phyloP scores from a whole-genome alignment of 2,329 filamentous ascomycete species.

The Cylindrodendrum hubeiense region DNA sequence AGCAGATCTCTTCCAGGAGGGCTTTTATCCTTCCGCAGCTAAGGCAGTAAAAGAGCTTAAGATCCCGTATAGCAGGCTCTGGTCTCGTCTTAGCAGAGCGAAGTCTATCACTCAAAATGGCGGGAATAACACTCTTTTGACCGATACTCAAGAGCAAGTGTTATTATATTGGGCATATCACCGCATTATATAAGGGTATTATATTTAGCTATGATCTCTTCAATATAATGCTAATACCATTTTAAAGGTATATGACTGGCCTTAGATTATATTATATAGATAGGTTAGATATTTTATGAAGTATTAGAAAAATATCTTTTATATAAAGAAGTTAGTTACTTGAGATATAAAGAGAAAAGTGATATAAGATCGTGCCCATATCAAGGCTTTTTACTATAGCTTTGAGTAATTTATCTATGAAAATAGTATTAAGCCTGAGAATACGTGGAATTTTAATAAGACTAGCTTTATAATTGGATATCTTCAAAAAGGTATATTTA shows the following conservation, averaged over 20 bases:
- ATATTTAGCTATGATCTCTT: neutral
- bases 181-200: neutral
- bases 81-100: neutral
- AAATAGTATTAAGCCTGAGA: neutral
- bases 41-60: no score
- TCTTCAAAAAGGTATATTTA: neutral
- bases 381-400: neutral
- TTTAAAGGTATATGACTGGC: neutral
- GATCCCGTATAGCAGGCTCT: neutral
- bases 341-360: neutral
- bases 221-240: neutral
- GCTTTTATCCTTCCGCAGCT: no score
- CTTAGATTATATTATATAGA: neutral
- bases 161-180: neutral
- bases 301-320: neutral
- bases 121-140: neutral
- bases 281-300: neutral
- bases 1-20: no score
- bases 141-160: neutral
- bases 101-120: neutral
- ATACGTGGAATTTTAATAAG: neutral
- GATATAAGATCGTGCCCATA: neutral
- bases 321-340: neutral
- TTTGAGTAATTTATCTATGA: no score
- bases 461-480: neutral